Percentiles rank a stretch among this genome's conserved stretches.
These are phyloP conservation scores for Jaapia argillacea DNA, from an alignment of 768 basidiomycete genomes.

Conservation along the genomic window DNA sequence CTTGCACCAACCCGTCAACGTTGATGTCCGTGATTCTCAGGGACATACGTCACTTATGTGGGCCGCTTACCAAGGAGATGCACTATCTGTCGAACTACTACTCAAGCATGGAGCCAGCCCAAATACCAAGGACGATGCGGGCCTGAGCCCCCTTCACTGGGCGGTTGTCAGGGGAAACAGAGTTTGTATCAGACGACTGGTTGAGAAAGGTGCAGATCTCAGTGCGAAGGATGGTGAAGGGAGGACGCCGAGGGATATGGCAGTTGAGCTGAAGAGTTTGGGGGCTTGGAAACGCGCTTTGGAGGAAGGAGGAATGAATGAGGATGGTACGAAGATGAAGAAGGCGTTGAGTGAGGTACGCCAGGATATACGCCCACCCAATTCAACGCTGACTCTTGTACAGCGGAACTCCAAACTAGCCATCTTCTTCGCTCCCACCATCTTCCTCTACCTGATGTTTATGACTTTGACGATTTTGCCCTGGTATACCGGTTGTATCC, in stretches of 20 bases:
- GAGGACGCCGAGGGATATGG: slow-evolving; percentile 91
- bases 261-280: slow-evolving; percentile 82
- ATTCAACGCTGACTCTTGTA: slow-evolving; percentile 1
- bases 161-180: slow-evolving; percentile 94
- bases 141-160: slow-evolving; percentile 91
- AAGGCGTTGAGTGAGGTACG: slow-evolving; percentile 66
- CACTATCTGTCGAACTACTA: slow-evolving; percentile 85
- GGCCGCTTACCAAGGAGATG: slow-evolving; percentile 99
- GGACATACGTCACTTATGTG: slow-evolving; percentile 97
- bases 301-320: slow-evolving; percentile 78
- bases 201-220: slow-evolving; percentile 82
- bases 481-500: slow-evolving; percentile 81
- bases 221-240: slow-evolving; percentile 73
- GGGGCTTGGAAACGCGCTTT: slow-evolving; percentile 86
- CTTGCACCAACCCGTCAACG: slow-evolving; percentile 85
- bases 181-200: slow-evolving; percentile 70
- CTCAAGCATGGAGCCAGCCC: slow-evolving; percentile 81
- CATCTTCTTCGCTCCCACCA: slow-evolving; percentile 67
- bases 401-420: slow-evolving; percentile 76
- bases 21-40: slow-evolving; percentile 83
- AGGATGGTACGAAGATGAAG: slow-evolving; percentile 57
- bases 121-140: slow-evolving; percentile 66
- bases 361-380: slow-evolving; percentile 4
- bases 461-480: slow-evolving; percentile 75
- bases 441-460: slow-evolving; percentile 79